phyloP scores from a whole-genome alignment of 257 asterid species.

The Gentiana macrophylla region DNA sequence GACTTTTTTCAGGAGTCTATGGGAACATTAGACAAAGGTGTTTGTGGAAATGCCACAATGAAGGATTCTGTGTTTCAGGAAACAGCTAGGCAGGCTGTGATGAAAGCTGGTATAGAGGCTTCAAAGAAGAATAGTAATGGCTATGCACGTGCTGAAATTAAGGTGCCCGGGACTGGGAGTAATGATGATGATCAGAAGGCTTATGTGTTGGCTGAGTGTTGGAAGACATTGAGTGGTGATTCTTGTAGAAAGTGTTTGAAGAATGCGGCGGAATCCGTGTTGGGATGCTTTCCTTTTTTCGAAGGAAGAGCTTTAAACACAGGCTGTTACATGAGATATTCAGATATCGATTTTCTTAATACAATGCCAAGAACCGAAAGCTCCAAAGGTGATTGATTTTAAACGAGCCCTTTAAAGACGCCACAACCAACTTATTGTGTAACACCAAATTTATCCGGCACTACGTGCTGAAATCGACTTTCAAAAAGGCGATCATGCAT shows the following conservation, averaged over 20 bases:
- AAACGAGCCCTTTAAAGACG: background rate
- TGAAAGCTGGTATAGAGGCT: conserved; percentile 21
- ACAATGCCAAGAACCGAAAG: conserved; percentile 27
- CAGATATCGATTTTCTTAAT: conserved; percentile 34
- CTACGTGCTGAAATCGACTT: too few relatives aligned
- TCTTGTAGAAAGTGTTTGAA: conserved; percentile 27
- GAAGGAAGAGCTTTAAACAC: conserved; percentile 38
- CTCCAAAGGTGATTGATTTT: conserved; percentile 43
- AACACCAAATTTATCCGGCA: too few relatives aligned
- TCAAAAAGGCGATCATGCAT: too few relatives aligned
- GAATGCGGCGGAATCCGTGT: conserved; percentile 28
- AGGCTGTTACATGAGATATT: conserved; percentile 42
- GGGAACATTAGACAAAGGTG: conserved; percentile 21
- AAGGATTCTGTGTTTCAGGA: conserved; percentile 18
- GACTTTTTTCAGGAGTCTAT: conserved; percentile 43
- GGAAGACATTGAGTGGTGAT: conserved; percentile 28
- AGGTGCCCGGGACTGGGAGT: conserved; percentile 6
- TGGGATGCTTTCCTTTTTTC: conserved; percentile 36
- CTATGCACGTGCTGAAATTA: conserved; percentile 21
- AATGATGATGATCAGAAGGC: conserved; percentile 9
- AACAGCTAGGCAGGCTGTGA: conserved; percentile 23
- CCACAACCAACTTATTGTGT: too few relatives aligned
- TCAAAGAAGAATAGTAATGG: conserved; percentile 12
- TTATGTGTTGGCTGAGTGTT: conserved; percentile 33
- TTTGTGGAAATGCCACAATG: conserved; percentile 29